Base-by-base conservation (phyloP, 495 filamentous ascomycete species). In the Gamarada debralockiae region DNA sequence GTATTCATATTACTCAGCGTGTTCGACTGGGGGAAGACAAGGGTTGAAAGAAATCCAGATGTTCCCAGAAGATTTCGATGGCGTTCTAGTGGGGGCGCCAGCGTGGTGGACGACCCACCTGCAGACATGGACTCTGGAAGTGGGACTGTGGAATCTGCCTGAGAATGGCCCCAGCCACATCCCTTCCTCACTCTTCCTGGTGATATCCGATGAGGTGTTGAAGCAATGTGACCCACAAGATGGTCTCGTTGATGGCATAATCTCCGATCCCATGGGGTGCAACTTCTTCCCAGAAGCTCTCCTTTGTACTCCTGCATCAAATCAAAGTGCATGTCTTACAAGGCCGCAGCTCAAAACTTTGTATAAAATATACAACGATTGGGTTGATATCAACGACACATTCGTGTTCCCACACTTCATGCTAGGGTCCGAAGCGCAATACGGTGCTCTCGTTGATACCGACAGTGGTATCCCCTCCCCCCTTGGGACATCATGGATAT, bases 181-280 rank as follows among this genome's bases (percentile, higher is more conserved):
- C 3, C 63, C 75, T 2, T 51, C 74, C 25, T 60, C 66, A 0
- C 64, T 78, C 17, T 81, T 84, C 63, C 61, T 66, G 0, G 62
- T 73, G 4, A 76, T 86, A 29, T 76, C 74, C 12, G 66, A 73
- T 0, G 82, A 85, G 55, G 73, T 87, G 21, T 29, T 86, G 9
- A 71, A 73, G 0, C 84, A 89, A 57, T 90, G 86, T 52, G 85
- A 90, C 58, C 56, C 48, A 3, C 65, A 79, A 17, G 86, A 89
- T 61, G 85, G 85, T 1, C 69, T 79, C 0, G 63, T 69, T 5
- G 86, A 89, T 57, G 79, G 74, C 24, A 82, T 89, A 59, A 81
- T 90, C 55, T 82, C 81, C 56, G 68, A 77, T 43, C 80, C 85
- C 0, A 67, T 73, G 33, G 66, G 74, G n/a, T 90, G 85, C 68